Base-by-base conservation (phyloP, 768 basidiomycete species). In the Tylopilus rubrobrunneus region DNA sequence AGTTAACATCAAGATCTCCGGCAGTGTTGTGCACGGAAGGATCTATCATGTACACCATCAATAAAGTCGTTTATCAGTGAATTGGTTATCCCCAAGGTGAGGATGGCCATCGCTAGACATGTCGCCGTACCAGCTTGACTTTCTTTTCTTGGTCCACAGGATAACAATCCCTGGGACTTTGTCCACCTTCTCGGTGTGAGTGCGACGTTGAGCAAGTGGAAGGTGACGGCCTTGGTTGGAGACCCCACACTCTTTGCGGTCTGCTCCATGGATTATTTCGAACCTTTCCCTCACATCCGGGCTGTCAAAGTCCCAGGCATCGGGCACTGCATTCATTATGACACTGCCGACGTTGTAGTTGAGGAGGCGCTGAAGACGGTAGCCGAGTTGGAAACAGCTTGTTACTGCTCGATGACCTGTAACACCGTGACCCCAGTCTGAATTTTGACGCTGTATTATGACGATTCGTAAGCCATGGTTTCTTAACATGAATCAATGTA, bases 301-400 rank as follows among this genome's bases (percentile, higher is more conserved):
- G 21, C 39, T 6, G 45, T 57, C 5, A 25, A 49, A 6, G 48
- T 68, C 4, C 51, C 51, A 0, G 62, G 62, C 0, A 49, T 57
- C 3, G 53, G 54, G 2, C 67, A 69, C 39, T 67, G 56, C 51
- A 63, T 70, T n/a, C 66, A 66, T 41, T 49, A 37, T 10, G 67
- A 67, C 21, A 48, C 55, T 29, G 61, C 66, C 0, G 53, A 65
- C 8, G 44, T 42, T 15, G 55, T 67, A 0, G 53, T 70, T 6
- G 45, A 60, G 23, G 56, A 56, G 19, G 62, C 60, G 12, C 27
- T 65, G 25, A 59, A 55, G 48, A 52, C 50, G 3, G 53, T 59
- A 5, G 56, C 54, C n/a, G 52, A 56, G n/a, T 45, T 58, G 40
- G 56, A 46, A 3, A 25, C 5, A 5, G 28, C 8, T 15, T 59